Evolutionary conservation across 164 flowering plant genomes (phyloP), one percentile per base, ranked within the genome.

Genomic region (Annona squamosa): DNA sequence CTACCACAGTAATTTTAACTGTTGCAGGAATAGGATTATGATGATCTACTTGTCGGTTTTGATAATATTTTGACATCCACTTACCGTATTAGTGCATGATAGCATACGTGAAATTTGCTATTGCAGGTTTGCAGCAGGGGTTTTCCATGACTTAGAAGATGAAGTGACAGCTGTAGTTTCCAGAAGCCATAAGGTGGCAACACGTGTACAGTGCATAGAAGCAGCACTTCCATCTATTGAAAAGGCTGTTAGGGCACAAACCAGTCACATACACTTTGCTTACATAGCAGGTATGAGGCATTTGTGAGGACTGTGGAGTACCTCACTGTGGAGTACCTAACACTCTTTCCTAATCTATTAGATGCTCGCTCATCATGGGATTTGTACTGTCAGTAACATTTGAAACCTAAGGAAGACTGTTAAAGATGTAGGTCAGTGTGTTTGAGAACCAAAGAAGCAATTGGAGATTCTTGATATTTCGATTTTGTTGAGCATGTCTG

Each of bases 131-230:
- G 97, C 98, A 46, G 90, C 92, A 66, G 97, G 93, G 81, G 86
- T 95, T 74, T 95, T 93, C 67, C 97, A 93, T 80, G 94, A 92
- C 61, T 79, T 95, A 79, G 98, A 93, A 77, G 99, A 93, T 78
- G 91, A 93, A 81, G 89, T 93, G 73, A 79, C 80, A 73, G 72
- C 77, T 52, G 90, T 93, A 71, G 84, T 97, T 75, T 79, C 90
- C 46, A 87, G 99, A 83, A 90, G 98, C 78, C 89, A 82, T 77
- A 87, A 85, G 70, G 73, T 95, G 86, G 75, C 74, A 79, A 81
- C 67, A 73, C 96, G 97, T 71, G 89, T 88, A 46, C 81, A 84
- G 63, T 76, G 76, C n/a, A 79, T 93, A 72, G 98, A 95, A 86
- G 82, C 89, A 78, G 86, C 89, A 59, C 86, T 95, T 81, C 90